Base-by-base conservation (phyloP, 2,329 filamentous ascomycete genomes). In the Cercospora janseana region DNA sequence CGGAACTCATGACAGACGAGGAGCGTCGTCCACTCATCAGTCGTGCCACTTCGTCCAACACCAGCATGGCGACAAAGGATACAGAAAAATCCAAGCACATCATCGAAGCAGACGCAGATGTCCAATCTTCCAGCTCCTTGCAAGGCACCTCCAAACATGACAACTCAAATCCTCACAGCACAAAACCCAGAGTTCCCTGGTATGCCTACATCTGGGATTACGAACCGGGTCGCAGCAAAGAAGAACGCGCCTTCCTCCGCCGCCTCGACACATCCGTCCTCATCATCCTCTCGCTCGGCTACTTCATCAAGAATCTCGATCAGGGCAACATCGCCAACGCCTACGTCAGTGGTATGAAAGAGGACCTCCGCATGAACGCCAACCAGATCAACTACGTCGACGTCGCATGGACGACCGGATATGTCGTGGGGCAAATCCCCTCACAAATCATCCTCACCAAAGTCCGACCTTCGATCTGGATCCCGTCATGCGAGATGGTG, bases 391-490 rank as follows among this genome's bases (percentile, higher is more conserved):
- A 81, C 45, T 76, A 75, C 46, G 75, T 78, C 66, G 70, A 79
- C 43, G 75, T 79, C 0, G 75, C 73, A 21, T 85, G 80, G 72
- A 82, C 78, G 0, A 73, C 79, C 0, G 81, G 81, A 6, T 85
- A 85, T 18, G 57, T 59, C 2, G 37, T 59, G 9, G 57, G 57
- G 2, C 57, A 59, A 13, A 59, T 59, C 6, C 57, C 57, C 1
- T 55, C 54, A 8, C 57, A 59, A 28, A 55, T 80, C 7, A 66
- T 79, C 5, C 64, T 80, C 3, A 80, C 76, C 1, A 70, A 72
- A 13, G 60, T 79, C 9, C 70, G 71, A 6, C 75, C 76, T 0
- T 66, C 69, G 7, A 70, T 72, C 45, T 78, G 74, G 74, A 74
- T 79, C 42, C 76, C 75, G 1, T 62, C 68, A 2, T 71, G 71